Base-by-base conservation (phyloP, 495 filamentous ascomycete genomes). In the Penicillium steckii region DNA sequence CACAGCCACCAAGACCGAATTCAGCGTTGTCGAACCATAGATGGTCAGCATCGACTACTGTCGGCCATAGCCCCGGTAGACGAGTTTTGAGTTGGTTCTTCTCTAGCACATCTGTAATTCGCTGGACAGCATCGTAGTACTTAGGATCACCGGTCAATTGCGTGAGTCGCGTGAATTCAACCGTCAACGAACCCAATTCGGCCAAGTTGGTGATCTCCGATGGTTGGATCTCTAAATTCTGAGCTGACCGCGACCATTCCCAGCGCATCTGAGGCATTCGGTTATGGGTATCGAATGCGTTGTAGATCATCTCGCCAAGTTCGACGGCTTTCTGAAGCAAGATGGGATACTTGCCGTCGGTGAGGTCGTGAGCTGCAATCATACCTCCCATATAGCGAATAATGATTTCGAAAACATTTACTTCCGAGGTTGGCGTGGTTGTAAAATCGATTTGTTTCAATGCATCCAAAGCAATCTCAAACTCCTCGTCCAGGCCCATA, bases 211-310 rank as follows among this genome's bases (percentile, higher is more conserved):
- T 77, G 43, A 62, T 50, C 43, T 55, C 22, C 18, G 70, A 64
- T 0, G 81, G 72, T 26, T 57, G 48, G 37, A 83, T 79, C 21
- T 57, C 60, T 23, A 61, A 38, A 13, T 72, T 70, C 55, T 61
- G 48, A 9, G 69, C 67, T 13, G 72, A 75, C 56, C 68, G 73
- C 23, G 75, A 71, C 69, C 76, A 80, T 33, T 75, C 57, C 76
- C 75, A 85, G 46, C 77, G 71, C 30, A 79, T 79, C 46, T 89
- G 65, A 8, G 93, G 94, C 90, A 99, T 95, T 47, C 90, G 80
- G 63, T 97, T 97, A 2, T 90, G 89, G 12, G 94, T 97, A 66
- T 99, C 94, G 67, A 99, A 99, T 8, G 89, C 85, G 50, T 88
- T 83, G 73, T 91, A 95, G 27, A 98, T 69, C 45, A 99, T 80